Percentiles rank a stretch among this genome's conserved stretches.
phyloP scores from a whole-genome alignment of 1,284 basidiomycete species.

The Trichosporon sp. region DNA sequence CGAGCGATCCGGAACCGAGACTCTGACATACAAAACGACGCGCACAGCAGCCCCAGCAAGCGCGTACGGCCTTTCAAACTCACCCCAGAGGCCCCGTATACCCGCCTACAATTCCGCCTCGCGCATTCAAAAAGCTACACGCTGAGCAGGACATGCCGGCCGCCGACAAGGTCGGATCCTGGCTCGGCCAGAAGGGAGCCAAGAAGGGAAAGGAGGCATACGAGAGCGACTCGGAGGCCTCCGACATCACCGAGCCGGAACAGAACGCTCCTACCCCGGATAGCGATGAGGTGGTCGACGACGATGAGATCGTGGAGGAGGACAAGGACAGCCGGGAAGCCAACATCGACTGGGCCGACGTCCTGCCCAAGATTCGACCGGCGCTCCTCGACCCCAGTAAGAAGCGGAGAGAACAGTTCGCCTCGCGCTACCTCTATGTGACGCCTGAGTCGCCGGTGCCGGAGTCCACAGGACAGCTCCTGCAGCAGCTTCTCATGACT shows the following conservation, averaged over 20 bases:
- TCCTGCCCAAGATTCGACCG: slow-evolving; percentile 39
- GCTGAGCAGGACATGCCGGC: slow-evolving; percentile 48
- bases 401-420: slow-evolving; percentile 47
- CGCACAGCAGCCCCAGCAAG: not conserved
- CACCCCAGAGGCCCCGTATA: slow-evolving; percentile 3
- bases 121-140: slow-evolving; percentile 48
- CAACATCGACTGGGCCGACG: slow-evolving; percentile 46
- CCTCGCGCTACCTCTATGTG: slow-evolving; percentile 45
- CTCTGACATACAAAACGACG: slow-evolving; percentile 12
- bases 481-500: slow-evolving; percentile 32
- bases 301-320: slow-evolving; percentile 39
- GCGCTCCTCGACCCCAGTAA: slow-evolving; percentile 42
- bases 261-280: slow-evolving; percentile 16
- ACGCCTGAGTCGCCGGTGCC: slow-evolving; percentile 32
- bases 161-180: slow-evolving; percentile 54
- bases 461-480: slow-evolving; percentile 21
- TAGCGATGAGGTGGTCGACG: slow-evolving; percentile 28
- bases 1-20: slow-evolving; percentile 1
- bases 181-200: slow-evolving; percentile 43
- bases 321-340: slow-evolving; percentile 36
- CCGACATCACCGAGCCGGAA: slow-evolving; percentile 23
- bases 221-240: slow-evolving; percentile 43
- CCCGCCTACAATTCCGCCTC: slow-evolving; percentile 26
- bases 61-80: slow-evolving; percentile 9
- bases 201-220: slow-evolving; percentile 41